Conservation (phyloP, 2,329 filamentous ascomycete species). For the Periconia macrospinosa region DNA sequence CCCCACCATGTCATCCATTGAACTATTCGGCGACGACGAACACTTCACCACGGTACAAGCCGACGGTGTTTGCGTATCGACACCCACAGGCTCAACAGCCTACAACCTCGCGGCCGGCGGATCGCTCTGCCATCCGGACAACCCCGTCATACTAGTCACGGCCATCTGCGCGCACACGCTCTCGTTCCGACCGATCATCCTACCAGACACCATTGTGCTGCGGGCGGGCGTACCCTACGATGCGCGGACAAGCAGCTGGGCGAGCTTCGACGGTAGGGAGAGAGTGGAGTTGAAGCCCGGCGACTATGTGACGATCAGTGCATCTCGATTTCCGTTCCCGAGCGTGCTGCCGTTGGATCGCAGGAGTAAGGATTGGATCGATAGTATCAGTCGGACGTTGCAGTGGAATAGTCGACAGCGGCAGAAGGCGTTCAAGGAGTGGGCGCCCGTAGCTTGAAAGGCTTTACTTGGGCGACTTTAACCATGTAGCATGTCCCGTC, state of each 20-base stretch:
- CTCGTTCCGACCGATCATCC: constrained; percentile 92
- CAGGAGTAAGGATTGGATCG: constrained; percentile 77
- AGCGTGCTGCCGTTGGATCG: constrained; percentile 71
- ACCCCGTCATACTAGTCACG: constrained; percentile 91
- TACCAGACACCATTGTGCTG: constrained; percentile 93
- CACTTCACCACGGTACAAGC: constrained; percentile 93
- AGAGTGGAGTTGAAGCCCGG: constrained; percentile 71
- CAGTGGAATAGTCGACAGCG: constrained; percentile 81
- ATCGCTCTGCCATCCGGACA: constrained; percentile 92
- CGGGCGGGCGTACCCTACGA: constrained; percentile 94
- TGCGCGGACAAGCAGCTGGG: constrained; percentile 87
- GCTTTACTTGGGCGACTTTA: too few relatives aligned
- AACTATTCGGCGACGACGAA: constrained; percentile 92
- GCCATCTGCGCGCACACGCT: constrained; percentile 94
- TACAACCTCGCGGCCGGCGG: constrained; percentile 97
- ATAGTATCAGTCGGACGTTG: constrained; percentile 76
- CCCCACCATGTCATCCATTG: constrained; percentile 87
- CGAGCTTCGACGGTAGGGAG: constrained; percentile 95
- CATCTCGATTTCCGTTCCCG: constrained; percentile 78
- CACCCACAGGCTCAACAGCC: constrained; percentile 90
- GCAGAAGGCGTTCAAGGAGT: constrained; percentile 60
- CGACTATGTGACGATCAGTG: constrained; percentile 83
- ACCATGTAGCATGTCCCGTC: too few relatives aligned
- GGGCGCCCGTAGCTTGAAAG: too few relatives aligned
- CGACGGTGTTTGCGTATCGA: constrained; percentile 91